These are phyloP conservation scores for Blepharisma undulans DNA, from an alignment of 169 alveolate genomes.

Conservation along the genomic window DNA sequence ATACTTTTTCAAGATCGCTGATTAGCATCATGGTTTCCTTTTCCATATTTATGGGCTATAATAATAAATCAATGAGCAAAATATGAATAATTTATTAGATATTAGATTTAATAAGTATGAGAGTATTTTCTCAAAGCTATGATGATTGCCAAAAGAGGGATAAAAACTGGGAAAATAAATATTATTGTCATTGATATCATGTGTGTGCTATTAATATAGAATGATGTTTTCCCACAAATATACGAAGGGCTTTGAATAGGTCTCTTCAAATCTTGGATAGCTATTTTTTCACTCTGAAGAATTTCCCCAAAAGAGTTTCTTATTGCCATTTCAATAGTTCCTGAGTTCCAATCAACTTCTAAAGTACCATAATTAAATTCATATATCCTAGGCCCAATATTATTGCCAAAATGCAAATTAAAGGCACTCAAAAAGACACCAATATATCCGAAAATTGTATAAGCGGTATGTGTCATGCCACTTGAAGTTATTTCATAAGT, in stretches of 20 bases:
- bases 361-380: slow-evolving; percentile 9
- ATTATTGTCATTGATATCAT: background rate
- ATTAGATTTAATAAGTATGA: background rate
- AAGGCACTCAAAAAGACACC: background rate
- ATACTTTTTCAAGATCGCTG: background rate
- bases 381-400: background rate
- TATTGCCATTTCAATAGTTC: background rate
- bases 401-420: background rate
- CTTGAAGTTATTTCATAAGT: slow-evolving; percentile 48
- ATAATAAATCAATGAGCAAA: background rate
- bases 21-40: background rate
- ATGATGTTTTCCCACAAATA: background rate
- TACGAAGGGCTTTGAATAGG: background rate
- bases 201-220: background rate
- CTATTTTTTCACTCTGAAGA: background rate
- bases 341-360: slow-evolving; percentile 6
- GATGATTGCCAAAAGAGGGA: background rate
- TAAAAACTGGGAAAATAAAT: background rate
- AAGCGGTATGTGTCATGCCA: slow-evolving; percentile 43
- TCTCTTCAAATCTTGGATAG: background rate
- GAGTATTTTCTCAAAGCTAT: slow-evolving; percentile 3
- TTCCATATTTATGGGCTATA: background rate
- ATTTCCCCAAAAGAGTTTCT: background rate
- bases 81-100: no score
- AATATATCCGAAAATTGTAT: background rate